Conservation (phyloP, 1,284 basidiomycete species). For the Megacollybia platyphylla region DNA sequence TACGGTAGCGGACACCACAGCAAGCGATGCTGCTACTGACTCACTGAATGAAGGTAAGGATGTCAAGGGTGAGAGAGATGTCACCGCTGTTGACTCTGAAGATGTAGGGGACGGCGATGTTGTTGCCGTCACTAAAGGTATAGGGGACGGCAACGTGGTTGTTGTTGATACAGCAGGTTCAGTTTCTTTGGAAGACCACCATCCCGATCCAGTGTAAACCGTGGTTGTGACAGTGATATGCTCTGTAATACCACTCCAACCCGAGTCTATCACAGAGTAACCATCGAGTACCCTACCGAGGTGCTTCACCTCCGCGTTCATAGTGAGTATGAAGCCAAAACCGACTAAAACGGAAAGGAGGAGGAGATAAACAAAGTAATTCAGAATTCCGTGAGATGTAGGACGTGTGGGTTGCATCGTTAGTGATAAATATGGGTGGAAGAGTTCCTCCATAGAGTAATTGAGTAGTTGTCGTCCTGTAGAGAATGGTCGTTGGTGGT, state of each 20-base stretch:
- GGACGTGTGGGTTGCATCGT: constrained; percentile 13
- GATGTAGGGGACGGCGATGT: constrained; percentile 4
- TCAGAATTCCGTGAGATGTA: constrained; percentile 7
- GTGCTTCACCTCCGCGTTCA: constrained; percentile 23
- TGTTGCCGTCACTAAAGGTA: neutral
- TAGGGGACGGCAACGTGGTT: neutral
- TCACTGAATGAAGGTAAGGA: constrained; percentile 6
- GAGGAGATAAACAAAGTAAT: constrained; percentile 15
- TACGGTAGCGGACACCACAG: constrained; percentile 5
- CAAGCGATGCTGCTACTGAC: constrained; percentile 3
- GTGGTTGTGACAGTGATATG: constrained; percentile 27
- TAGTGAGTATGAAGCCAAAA: constrained; percentile 19
- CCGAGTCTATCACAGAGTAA: constrained; percentile 12
- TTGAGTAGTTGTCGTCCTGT: constrained; percentile 32
- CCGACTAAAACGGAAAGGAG: constrained; percentile 17
- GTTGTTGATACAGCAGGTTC: constrained; percentile 1
- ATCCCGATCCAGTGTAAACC: constrained; percentile 11
- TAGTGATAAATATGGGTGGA: constrained; percentile 38
- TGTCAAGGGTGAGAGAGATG: neutral
- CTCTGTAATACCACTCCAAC: constrained; percentile 12
- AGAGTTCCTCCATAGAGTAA: constrained; percentile 41
- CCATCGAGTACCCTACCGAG: constrained; percentile 21
- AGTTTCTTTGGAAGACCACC: constrained; percentile 9
- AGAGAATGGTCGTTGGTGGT: constrained; percentile 22
- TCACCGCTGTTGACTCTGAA: constrained; percentile 3